phyloP scores from a whole-genome alignment of 768 basidiomycete genomes.

The Dictyophora rubrovolvata region DNA sequence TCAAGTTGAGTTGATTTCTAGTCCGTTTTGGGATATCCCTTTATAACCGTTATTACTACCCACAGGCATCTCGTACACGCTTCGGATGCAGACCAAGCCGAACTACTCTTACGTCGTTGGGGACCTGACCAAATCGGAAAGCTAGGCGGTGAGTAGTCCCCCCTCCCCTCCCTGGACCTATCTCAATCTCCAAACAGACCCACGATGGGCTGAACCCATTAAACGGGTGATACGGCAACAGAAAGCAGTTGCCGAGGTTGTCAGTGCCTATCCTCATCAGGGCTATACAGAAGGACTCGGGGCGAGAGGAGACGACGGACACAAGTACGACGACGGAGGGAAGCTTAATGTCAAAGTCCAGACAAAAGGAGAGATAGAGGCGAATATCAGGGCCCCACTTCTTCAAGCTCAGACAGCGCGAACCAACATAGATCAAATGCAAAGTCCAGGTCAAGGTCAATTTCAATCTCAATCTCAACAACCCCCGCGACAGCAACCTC shows the following conservation, averaged over 20 bases:
- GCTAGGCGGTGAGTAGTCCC: conserved; percentile 55
- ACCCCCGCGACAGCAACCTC: background rate
- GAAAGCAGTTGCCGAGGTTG: conserved; percentile 66
- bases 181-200: conserved; percentile 40
- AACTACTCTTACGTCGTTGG: conserved; percentile 81
- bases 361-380: background rate
- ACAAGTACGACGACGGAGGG: no score
- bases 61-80: conserved; percentile 82
- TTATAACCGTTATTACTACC: background rate
- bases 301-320: background rate
- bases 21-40: background rate
- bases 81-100: conserved; percentile 81
- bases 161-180: conserved; percentile 10
- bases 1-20: conserved; percentile 53
- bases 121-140: conserved; percentile 83
- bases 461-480: background rate
- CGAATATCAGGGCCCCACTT: background rate
- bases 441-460: background rate
- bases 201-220: conserved; percentile 81
- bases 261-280: conserved; percentile 35
- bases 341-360: background rate
- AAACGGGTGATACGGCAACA: conserved; percentile 62
- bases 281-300: background rate
- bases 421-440: conserved; percentile 33
- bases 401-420: background rate